These are phyloP conservation scores for Saccharomyces uvarum DNA, from an alignment of 1,139 yeast species.

Conservation along the genomic window DNA sequence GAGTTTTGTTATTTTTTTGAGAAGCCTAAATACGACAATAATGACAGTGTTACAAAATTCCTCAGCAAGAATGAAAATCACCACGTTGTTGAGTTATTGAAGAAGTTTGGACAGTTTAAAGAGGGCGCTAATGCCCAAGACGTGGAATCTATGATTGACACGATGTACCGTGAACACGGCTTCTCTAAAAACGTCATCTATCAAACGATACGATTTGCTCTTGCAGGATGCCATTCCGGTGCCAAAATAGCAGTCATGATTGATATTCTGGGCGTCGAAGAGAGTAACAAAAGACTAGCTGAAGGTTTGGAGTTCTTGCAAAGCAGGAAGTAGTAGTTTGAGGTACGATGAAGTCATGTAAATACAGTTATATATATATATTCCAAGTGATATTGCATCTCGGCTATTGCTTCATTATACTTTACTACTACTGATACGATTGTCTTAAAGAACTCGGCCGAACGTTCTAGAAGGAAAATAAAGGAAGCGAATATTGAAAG, in stretches of 20 bases:
- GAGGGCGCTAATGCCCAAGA: slow-evolving; percentile 19
- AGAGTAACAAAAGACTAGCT: slow-evolving; percentile 33
- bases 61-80: slow-evolving; percentile 13
- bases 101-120: slow-evolving; percentile 6
- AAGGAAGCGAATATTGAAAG: background rate
- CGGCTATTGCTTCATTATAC: background rate
- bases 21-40: slow-evolving; percentile 33
- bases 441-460: background rate
- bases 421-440: background rate
- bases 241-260: slow-evolving; percentile 55
- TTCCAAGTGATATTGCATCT: background rate
- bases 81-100: slow-evolving; percentile 14
- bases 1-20: slow-evolving; percentile 45
- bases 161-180: slow-evolving; percentile 8
- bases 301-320: slow-evolving; percentile 1
- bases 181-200: slow-evolving; percentile 45
- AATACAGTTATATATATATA: background rate
- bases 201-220: slow-evolving; percentile 57
- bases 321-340: background rate
- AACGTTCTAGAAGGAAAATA: slow-evolving; percentile 3
- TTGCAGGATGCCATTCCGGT: slow-evolving; percentile 71
- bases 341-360: background rate
- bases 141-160: slow-evolving; percentile 15
- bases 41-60: slow-evolving; percentile 20
- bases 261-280: slow-evolving; percentile 47